Conservation (phyloP, 176 grass and related monocot species). For the Chrysopogon serrulatus region DNA sequence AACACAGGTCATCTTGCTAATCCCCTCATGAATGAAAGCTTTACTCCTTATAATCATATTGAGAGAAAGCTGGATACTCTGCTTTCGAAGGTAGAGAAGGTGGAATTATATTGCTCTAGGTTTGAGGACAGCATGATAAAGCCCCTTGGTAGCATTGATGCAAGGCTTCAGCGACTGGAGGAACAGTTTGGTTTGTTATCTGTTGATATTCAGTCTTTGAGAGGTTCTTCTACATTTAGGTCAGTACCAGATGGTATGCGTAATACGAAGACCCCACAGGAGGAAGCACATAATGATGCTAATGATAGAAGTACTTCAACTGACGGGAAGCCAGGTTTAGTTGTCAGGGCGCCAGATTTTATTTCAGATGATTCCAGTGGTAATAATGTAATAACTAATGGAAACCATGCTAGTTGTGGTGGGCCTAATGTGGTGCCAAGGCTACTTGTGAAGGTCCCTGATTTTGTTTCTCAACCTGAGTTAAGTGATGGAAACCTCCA, state of each 20-base stretch:
- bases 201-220: slow-evolving; percentile 37
- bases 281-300: slow-evolving; percentile 24
- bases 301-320: slow-evolving; percentile 15
- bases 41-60: slow-evolving; percentile 29
- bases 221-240: slow-evolving; percentile 24
- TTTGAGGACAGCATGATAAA: slow-evolving; percentile 74
- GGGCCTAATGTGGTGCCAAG: slow-evolving; percentile 17
- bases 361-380: slow-evolving; percentile 30
- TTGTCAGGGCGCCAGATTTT: slow-evolving; percentile 37
- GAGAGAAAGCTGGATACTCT: slow-evolving; percentile 73
- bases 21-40: slow-evolving; percentile 12
- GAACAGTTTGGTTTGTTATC: slow-evolving; percentile 46
- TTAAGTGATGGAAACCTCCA: slow-evolving; percentile 17
- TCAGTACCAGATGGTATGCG: slow-evolving; percentile 15
- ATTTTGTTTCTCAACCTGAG: slow-evolving; percentile 32
- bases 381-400: slow-evolving; percentile 4
- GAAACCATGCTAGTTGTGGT: slow-evolving; percentile 6
- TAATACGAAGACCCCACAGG: slow-evolving; percentile 23
- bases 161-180: slow-evolving; percentile 62
- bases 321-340: slow-evolving; percentile 36
- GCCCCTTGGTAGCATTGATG: slow-evolving; percentile 60
- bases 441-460: slow-evolving; percentile 34
- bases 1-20: slow-evolving; percentile 9
- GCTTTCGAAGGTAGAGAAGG: slow-evolving; percentile 66
- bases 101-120: slow-evolving; percentile 71